Conservation (phyloP, 306 rosid species). For the Trichosanthes cucumerina region DNA sequence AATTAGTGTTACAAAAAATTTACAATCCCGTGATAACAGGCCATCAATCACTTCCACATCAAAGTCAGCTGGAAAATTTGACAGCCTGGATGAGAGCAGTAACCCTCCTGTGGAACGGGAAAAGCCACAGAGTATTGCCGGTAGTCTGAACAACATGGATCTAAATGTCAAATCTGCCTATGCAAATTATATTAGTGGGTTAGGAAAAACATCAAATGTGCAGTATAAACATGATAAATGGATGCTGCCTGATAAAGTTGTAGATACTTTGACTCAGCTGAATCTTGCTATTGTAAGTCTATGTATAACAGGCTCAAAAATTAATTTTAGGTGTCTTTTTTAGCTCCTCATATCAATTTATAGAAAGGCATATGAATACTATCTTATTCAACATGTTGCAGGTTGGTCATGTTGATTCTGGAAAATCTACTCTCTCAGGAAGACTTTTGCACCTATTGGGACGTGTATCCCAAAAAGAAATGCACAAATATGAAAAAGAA, state of each 20-base stretch:
- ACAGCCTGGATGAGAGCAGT: slow-evolving; percentile 22
- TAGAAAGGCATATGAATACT: slow-evolving; percentile 8
- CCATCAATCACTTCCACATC: slow-evolving; percentile 26
- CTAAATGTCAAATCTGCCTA: slow-evolving; percentile 40
- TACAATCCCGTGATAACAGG: slow-evolving; percentile 31
- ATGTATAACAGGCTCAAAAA: slow-evolving; percentile 10
- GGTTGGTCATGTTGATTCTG: slow-evolving; percentile 99
- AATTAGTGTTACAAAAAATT: slow-evolving; percentile 20
- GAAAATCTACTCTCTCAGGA: slow-evolving; percentile 96
- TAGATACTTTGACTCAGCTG: slow-evolving; percentile 66
- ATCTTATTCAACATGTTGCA: slow-evolving; percentile 28
- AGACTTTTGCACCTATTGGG: slow-evolving; percentile 79
- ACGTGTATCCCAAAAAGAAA: slow-evolving; percentile 73
- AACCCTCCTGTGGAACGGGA: slow-evolving; percentile 34
- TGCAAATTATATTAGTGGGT: slow-evolving; percentile 32
- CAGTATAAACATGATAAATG: slow-evolving; percentile 72
- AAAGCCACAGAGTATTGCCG: slow-evolving; percentile 33
- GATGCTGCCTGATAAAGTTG: slow-evolving; percentile 84
- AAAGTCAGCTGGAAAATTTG: slow-evolving; percentile 29
- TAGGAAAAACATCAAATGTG: slow-evolving; percentile 22
- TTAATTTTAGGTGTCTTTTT: neutral
- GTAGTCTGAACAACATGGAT: slow-evolving; percentile 28
- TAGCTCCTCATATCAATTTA: neutral
- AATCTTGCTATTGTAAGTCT: slow-evolving; percentile 70
- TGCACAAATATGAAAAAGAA: slow-evolving; percentile 96